These are phyloP conservation scores for Achaetomium macrosporum DNA, from an alignment of 2,329 filamentous ascomycete species.

Conservation along the genomic window DNA sequence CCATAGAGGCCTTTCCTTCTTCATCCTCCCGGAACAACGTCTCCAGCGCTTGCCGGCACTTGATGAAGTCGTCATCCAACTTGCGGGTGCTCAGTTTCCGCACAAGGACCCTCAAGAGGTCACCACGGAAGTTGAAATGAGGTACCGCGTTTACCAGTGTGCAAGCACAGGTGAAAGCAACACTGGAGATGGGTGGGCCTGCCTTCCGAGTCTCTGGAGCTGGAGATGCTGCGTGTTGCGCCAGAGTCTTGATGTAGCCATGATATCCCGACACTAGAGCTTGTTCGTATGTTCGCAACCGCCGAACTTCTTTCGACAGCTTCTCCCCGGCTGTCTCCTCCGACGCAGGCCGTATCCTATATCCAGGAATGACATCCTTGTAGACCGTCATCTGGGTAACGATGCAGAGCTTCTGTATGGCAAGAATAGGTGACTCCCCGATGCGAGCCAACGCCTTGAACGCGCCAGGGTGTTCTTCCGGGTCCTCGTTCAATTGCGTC, in stretches of 20 bases:
- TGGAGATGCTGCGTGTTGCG: constrained; percentile 52
- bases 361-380: constrained; percentile 94
- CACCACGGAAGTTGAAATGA: constrained; percentile 93
- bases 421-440: constrained; percentile 60
- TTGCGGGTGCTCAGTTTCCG: constrained; percentile 70
- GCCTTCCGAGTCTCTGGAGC: constrained; percentile 35
- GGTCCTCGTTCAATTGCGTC: constrained; percentile 76
- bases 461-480: constrained; percentile 78
- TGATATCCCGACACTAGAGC: constrained; percentile 81
- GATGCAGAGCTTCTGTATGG: constrained; percentile 79
- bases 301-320: constrained; percentile 85
- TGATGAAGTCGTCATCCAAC: constrained; percentile 68
- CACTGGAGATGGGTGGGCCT: constrained; percentile 54
- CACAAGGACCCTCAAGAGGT: constrained; percentile 81
- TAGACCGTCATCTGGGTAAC: constrained; percentile 85
- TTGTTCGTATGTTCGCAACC: constrained; percentile 79
- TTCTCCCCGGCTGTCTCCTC: constrained; percentile 73
- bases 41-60: constrained; percentile 73
- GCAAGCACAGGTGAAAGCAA: constrained; percentile 83
- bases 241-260: constrained; percentile 71
- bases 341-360: constrained; percentile 77
- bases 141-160: constrained; percentile 74
- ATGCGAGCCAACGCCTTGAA: constrained; percentile 75
- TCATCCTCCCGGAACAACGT: constrained; percentile 81
- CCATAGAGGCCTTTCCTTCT: constrained; percentile 80